phyloP scores from a whole-genome alignment of 768 basidiomycete genomes.

The Pisolithus sp. region DNA sequence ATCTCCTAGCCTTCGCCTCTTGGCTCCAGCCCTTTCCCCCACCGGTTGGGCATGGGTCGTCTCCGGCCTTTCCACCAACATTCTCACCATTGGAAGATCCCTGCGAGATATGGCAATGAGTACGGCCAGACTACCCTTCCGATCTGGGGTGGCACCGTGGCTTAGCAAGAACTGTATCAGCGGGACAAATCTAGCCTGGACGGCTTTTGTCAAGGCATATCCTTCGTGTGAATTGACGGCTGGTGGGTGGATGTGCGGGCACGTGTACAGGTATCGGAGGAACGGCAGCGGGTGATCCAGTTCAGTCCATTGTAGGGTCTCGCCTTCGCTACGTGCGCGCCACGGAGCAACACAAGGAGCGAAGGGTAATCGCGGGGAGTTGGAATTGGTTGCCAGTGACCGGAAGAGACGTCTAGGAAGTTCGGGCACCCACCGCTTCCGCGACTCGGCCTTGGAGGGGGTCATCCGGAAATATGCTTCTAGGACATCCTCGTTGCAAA shows the following conservation, averaged over 20 bases:
- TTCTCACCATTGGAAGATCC: conserved; percentile 59
- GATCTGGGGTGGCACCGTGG: conserved; percentile 62
- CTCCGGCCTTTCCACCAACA: conserved; percentile 64
- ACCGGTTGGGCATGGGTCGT: conserved; percentile 13
- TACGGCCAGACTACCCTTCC: conserved; percentile 60
- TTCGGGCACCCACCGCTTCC: conserved; percentile 28
- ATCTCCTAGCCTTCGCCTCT: conserved; percentile 54
- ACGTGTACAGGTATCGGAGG: conserved; percentile 48
- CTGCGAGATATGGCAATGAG: conserved; percentile 68
- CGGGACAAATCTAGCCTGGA: conserved; percentile 54
- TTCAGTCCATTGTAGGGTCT: conserved; percentile 34
- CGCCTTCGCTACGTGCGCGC: conserved; percentile 1
- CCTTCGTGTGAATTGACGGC: conserved; percentile 67
- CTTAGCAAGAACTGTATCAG: conserved; percentile 67
- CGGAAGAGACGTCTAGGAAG: conserved; percentile 68
- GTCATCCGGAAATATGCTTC: conserved; percentile 38
- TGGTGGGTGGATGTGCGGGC: conserved; percentile 35
- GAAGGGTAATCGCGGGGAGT: background rate
- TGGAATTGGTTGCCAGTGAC: conserved; percentile 31
- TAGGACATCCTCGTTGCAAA: conserved; percentile 35
- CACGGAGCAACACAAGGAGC: background rate
- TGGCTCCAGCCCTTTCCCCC: conserved; percentile 23
- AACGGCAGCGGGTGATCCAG: conserved; percentile 57
- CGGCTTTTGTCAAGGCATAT: conserved; percentile 77
- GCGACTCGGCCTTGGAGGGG: background rate